Evolutionary conservation across 306 rosid genomes (phyloP).

Genomic region (Cucurbita moschata): DNA sequence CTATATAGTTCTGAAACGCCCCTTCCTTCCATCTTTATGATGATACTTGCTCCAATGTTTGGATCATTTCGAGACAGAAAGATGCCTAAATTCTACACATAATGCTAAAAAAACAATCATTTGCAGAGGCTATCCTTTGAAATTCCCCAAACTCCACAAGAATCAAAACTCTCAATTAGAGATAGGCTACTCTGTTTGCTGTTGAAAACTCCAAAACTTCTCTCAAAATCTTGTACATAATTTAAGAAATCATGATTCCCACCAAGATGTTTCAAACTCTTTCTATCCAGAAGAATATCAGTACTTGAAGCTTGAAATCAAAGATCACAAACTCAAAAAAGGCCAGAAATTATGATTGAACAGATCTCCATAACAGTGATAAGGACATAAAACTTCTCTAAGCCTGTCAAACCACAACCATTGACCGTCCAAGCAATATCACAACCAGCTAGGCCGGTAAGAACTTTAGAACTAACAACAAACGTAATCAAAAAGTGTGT

Average conservation of each 20-base stretch:
- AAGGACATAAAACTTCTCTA: not conserved
- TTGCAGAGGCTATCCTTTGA: constrained; percentile 7
- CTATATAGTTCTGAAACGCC: constrained; percentile 59
- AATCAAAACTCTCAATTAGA: not conserved
- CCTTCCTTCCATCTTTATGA: constrained; percentile 65
- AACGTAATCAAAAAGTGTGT: not conserved
- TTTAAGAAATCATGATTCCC: not conserved
- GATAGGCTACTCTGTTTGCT: not conserved
- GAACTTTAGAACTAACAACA: not conserved
- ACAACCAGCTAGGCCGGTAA: not conserved
- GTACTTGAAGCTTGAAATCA: not conserved
- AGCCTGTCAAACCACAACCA: not conserved
- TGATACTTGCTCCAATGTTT: constrained; percentile 1
- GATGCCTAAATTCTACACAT: constrained; percentile 7
- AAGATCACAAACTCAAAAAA: too few relatives aligned
- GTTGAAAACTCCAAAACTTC: not conserved
- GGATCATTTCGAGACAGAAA: constrained; percentile 6
- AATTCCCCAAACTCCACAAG: constrained; percentile 11
- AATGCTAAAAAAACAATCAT: constrained; percentile 14
- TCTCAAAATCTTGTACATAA: not conserved
- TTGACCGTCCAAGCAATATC: constrained; percentile 11
- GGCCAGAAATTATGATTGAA: not conserved
- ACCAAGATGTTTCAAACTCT: not conserved
- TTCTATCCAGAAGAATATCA: not conserved
- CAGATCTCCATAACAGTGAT: not conserved